Percentiles rank a stretch among this genome's conserved stretches.
Conservation (phyloP, 768 basidiomycete genomes). For the Xerocomus brunneocitrinus region DNA sequence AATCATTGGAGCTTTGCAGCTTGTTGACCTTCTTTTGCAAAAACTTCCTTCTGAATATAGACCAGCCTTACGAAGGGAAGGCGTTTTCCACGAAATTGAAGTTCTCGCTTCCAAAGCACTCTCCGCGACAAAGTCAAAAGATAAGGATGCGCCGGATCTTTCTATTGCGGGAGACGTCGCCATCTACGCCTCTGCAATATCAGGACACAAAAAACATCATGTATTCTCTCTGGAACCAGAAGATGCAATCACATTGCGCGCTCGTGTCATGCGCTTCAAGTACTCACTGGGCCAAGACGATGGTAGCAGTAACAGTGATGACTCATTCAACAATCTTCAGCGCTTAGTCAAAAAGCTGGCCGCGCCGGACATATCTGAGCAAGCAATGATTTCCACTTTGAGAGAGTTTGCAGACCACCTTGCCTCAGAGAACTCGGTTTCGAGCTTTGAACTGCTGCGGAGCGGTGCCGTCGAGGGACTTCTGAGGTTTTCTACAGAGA, state of each 20-base stretch:
- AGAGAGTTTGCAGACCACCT: constrained; percentile 80
- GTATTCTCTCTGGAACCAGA: constrained; percentile 74
- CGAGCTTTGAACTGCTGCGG: constrained; percentile 93
- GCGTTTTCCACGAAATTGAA: constrained; percentile 94
- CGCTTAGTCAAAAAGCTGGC: constrained; percentile 64
- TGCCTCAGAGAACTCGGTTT: constrained; percentile 72
- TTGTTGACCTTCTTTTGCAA: constrained; percentile 84
- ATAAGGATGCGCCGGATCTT: constrained; percentile 33
- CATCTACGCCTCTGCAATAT: constrained; percentile 42
- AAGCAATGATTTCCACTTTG: constrained; percentile 56
- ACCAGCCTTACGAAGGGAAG: constrained; percentile 88
- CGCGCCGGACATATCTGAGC: constrained; percentile 51
- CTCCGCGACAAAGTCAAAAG: constrained; percentile 49
- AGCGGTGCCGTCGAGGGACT: constrained; percentile 90
- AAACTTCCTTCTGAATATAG: constrained; percentile 84
- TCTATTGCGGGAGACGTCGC: constrained; percentile 35
- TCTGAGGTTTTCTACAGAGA: constrained; percentile 75
- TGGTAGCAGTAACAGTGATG: constrained; percentile 49
- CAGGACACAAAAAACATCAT: constrained; percentile 66
- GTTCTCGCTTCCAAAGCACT: constrained; percentile 62
- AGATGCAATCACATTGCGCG: constrained; percentile 90
- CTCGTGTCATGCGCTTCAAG: constrained; percentile 83
- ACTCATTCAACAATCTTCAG: constrained; percentile 59
- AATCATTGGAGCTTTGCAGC: constrained; percentile 84
- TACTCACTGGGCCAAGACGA: constrained; percentile 59